A percentile compares a stretch with the other conserved stretches of the same genome.
These are phyloP conservation scores for Deakozyma indianensis DNA, from an alignment of 805 yeast species.

Conservation along the genomic window DNA sequence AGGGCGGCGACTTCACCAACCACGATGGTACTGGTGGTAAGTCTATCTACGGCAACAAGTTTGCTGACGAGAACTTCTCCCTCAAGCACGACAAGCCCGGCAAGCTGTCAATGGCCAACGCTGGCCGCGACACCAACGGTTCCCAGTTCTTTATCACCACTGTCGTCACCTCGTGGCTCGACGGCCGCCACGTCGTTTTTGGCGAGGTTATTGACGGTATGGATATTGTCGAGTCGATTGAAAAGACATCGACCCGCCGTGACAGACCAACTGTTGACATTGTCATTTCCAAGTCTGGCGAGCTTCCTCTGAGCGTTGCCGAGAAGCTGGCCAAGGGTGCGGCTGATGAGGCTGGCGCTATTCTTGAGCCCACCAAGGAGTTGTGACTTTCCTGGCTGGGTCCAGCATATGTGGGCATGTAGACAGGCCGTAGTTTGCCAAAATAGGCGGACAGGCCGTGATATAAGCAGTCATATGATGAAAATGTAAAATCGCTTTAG, in stretches of 20 bases:
- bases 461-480: too few species aligned
- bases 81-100: conserved; percentile 45
- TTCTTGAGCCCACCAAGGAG: background rate
- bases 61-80: conserved; percentile 66
- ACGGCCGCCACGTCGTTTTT: conserved; percentile 90
- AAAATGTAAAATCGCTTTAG: too few species aligned
- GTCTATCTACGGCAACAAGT: conserved; percentile 61
- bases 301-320: conserved; percentile 20
- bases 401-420: background rate
- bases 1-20: conserved; percentile 73
- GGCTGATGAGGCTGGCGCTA: background rate
- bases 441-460: too few species aligned
- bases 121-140: conserved; percentile 62
- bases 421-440: too few species aligned
- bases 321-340: background rate
- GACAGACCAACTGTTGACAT: conserved; percentile 61
- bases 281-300: conserved; percentile 59
- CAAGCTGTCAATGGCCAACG: conserved; percentile 62
- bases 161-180: conserved; percentile 80
- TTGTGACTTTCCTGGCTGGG: background rate
- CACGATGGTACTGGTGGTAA: conserved; percentile 58
- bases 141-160: conserved; percentile 94
- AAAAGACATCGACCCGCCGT: conserved; percentile 50
- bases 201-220: conserved; percentile 80
- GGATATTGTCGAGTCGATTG: conserved; percentile 68